phyloP scores from a whole-genome alignment of 148 eudicot species.

The Spergularia marina region DNA sequence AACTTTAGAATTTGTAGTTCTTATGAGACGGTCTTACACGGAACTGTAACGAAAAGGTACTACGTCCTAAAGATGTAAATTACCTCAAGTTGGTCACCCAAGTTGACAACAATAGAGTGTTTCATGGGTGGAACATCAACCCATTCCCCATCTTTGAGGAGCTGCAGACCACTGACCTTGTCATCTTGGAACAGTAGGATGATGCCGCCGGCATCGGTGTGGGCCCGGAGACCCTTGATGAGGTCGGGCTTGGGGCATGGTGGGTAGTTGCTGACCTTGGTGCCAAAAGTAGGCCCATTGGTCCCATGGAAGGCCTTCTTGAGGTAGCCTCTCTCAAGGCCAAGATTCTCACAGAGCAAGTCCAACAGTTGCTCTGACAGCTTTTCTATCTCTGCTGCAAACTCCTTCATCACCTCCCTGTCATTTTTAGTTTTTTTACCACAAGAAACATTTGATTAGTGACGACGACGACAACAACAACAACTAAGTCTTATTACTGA shows the following conservation, averaged over 20 bases:
- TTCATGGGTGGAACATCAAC: conserved; percentile 86
- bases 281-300: conserved; percentile 85
- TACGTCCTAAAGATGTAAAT: not conserved
- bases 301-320: conserved; percentile 72
- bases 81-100: conserved; percentile 96
- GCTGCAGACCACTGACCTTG: conserved; percentile 81
- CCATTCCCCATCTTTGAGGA: conserved; percentile 84
- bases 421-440: not conserved
- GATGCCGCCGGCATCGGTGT: conserved; percentile 95
- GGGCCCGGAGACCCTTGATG: conserved; percentile 88
- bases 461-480: no score
- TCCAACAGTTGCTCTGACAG: conserved; percentile 71
- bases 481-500: no score
- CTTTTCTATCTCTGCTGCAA: conserved; percentile 61
- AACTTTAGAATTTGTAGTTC: not conserved
- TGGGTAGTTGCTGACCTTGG: conserved; percentile 92
- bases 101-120: conserved; percentile 85
- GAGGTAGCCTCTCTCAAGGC: conserved; percentile 76
- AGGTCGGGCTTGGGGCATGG: conserved; percentile 87
- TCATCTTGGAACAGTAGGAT: conserved; percentile 86
- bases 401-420: conserved; percentile 80
- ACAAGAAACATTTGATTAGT: no score
- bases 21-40: not conserved
- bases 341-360: conserved; percentile 82
- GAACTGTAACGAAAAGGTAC: not conserved